phyloP scores from a whole-genome alignment of 2,329 filamentous ascomycete genomes.

The Corinectria fuckeliana region DNA sequence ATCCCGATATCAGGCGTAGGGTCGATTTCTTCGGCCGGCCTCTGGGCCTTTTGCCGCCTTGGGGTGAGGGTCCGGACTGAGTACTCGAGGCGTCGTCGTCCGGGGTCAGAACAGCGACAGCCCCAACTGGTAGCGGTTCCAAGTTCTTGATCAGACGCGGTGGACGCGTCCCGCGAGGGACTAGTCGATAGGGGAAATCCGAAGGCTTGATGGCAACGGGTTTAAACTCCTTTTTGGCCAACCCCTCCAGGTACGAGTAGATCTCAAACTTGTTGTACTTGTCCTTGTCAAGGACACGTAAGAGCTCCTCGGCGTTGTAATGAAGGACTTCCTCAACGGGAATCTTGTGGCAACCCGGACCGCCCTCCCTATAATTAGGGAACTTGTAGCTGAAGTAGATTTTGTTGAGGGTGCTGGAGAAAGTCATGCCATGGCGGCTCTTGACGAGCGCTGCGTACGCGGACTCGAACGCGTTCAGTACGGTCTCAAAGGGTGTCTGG shows the following conservation, averaged over 20 bases:
- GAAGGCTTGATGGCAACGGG: constrained; percentile 38
- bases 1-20: constrained; percentile 49
- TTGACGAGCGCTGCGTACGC: constrained; percentile 21
- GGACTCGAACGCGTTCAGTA: constrained; percentile 38
- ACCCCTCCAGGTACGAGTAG: constrained; percentile 44
- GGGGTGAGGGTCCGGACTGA: constrained; percentile 30
- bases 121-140: neutral
- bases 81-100: constrained; percentile 31
- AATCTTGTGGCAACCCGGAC: constrained; percentile 48
- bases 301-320: constrained; percentile 52
- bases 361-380: constrained; percentile 35
- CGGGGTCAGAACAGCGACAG: neutral
- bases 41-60: constrained; percentile 44
- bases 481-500: constrained; percentile 36
- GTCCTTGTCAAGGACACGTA: constrained; percentile 42
- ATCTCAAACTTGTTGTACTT: constrained; percentile 44
- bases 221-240: constrained; percentile 36
- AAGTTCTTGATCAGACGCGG: constrained; percentile 11
- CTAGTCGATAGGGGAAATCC: constrained; percentile 39
- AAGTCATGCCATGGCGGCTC: constrained; percentile 33
- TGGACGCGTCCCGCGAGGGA: constrained; percentile 30
- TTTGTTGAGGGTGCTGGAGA: constrained; percentile 34
- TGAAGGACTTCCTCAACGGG: constrained; percentile 50
- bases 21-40: constrained; percentile 51
- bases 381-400: constrained; percentile 44